A percentile compares a stretch with the other conserved stretches of the same genome.
phyloP scores from a whole-genome alignment of 1,139 yeast species.

The Blastobotrys petasosporus region DNA sequence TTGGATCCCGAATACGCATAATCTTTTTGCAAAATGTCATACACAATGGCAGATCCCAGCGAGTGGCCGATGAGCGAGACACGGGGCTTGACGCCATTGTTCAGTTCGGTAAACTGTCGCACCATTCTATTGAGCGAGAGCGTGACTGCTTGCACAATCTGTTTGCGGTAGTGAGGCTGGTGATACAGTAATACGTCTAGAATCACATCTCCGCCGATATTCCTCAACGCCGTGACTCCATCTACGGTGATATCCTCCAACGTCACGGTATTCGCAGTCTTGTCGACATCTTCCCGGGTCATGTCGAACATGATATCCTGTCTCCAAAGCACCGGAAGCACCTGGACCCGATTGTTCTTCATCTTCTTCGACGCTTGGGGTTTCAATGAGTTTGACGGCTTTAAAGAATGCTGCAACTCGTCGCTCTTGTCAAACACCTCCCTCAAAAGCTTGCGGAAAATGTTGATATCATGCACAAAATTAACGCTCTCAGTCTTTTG shows the following conservation, averaged over 20 bases:
- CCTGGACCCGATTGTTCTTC: slow-evolving; percentile 61
- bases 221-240: slow-evolving; percentile 69
- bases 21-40: slow-evolving; percentile 49
- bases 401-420: slow-evolving; percentile 29
- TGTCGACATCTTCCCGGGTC: slow-evolving; percentile 19
- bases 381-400: slow-evolving; percentile 10
- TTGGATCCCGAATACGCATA: slow-evolving; percentile 14
- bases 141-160: slow-evolving; percentile 56
- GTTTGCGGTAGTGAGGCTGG: slow-evolving; percentile 57
- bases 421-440: slow-evolving; percentile 46
- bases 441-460: slow-evolving; percentile 59
- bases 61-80: slow-evolving; percentile 85
- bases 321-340: slow-evolving; percentile 35
- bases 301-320: slow-evolving; percentile 25
- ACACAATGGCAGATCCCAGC: slow-evolving; percentile 73
- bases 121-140: slow-evolving; percentile 58
- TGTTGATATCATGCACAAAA: slow-evolving; percentile 75
- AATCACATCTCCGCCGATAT: slow-evolving; percentile 75
- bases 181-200: slow-evolving; percentile 78
- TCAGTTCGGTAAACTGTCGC: slow-evolving; percentile 47
- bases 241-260: slow-evolving; percentile 65
- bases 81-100: slow-evolving; percentile 62
- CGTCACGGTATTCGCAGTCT: slow-evolving; percentile 41
- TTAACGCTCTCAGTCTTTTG: slow-evolving; percentile 69
- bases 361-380: slow-evolving; percentile 11